Evolutionary conservation across 805 yeast species (phyloP), one percentile per base, ranked within the genome.

Genomic region (Candida silvicultrix): DNA sequence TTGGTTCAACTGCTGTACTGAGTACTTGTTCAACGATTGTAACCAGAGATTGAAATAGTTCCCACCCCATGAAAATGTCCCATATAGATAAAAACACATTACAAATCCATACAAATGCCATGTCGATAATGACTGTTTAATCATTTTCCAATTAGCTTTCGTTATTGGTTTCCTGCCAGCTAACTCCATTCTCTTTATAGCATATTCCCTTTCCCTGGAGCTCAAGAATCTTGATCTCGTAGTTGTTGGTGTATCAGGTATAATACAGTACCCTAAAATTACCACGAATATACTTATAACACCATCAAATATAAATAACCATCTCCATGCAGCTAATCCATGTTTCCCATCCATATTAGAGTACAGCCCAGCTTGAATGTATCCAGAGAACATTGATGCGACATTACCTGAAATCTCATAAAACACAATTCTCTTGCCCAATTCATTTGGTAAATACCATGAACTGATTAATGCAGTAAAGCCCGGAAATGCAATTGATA

Each of bases 371-470:
- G 79, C 73, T 44, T 78, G 78, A 39, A 77, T 64, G 46, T 70
- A 69, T 32, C 78, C 78, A 0, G 76, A 69, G n/a, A 76, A 69
- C 52, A 76, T 69, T 16, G 68, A 56, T 15, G 78, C 79, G 38
- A 75, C 55, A 43, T 66, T 70, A 45, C 74, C 78, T 29, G 77
- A 71, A 25, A 67, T 57, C 42, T 67, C 69, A 57, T 68, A 73
- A 38, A 69, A 58, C 19, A 69, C 73, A 12, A 71, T 71, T 52
- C 80, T 62, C 51, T 76, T 66, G 19, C 69, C 58, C 28, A 73
- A 57, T 56, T 75, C 80, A 31, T 58, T 62, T 20, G 71, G 64
- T 39, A 57, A 58, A 51, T 71, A 73, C 75, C 74, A 73, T 23
- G 70, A 62, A 28, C 60, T 58, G 22, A 62, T 48, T 43, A 64